Conservation (phyloP, 345 rosid species). For the Citrus glauca region DNA sequence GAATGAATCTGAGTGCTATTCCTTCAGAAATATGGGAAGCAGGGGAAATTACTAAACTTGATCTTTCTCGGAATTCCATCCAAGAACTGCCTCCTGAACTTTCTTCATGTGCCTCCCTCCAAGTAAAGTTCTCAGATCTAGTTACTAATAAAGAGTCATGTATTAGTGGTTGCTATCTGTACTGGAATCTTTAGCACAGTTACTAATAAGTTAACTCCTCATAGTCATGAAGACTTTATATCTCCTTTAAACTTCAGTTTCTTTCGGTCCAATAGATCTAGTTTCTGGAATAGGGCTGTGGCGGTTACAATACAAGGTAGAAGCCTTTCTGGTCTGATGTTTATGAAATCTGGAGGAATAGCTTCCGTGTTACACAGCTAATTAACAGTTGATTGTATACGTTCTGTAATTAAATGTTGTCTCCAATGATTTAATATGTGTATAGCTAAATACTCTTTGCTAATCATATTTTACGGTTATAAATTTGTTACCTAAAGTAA, state of each 20-base stretch:
- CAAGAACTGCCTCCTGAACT: conserved; percentile 73
- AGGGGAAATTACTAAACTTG: conserved; percentile 60
- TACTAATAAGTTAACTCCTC: background rate
- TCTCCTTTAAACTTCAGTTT: background rate
- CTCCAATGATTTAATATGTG: no score
- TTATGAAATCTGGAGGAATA: background rate
- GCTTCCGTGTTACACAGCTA: background rate
- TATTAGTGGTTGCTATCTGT: background rate
- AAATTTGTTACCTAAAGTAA: no score
- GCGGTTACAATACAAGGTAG: background rate
- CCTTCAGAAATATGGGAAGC: conserved; percentile 89
- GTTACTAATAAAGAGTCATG: background rate
- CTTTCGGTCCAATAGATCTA: background rate
- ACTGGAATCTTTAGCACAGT: background rate
- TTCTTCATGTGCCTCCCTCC: conserved; percentile 63
- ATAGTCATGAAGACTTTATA: background rate
- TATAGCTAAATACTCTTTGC: no score
- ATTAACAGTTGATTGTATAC: background rate
- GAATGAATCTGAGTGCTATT: conserved; percentile 59
- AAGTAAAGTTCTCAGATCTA: conserved; percentile 33
- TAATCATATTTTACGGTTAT: no score
- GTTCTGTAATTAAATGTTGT: no score
- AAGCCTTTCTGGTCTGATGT: background rate
- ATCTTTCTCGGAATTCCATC: conserved; percentile 82
- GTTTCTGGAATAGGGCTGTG: background rate